Evolutionary conservation across 495 filamentous ascomycete genomes (phyloP).

Genomic region (Daldinia concentrica): DNA sequence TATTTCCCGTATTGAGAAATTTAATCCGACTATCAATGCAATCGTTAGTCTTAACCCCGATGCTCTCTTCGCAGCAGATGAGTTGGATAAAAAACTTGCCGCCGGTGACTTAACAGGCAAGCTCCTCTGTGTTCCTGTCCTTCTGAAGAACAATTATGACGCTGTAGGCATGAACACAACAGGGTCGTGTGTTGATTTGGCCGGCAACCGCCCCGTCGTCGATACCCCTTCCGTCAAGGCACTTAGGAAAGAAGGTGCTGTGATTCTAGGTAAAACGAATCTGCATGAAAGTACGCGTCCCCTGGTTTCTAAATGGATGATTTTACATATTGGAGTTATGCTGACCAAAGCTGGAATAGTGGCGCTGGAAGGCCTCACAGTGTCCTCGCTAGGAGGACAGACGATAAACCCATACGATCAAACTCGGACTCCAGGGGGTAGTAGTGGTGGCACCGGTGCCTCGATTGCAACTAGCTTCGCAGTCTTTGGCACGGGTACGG

Average conservation of each 20-base stretch:
- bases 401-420: constrained; percentile 70
- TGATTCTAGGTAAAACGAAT: constrained; percentile 74
- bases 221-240: constrained; percentile 63
- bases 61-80: constrained; percentile 58
- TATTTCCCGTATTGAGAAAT: constrained; percentile 62
- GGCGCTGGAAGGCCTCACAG: constrained; percentile 68
- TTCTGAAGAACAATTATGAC: constrained; percentile 73
- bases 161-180: constrained; percentile 64
- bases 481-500: constrained; percentile 66
- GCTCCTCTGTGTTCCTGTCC: constrained; percentile 66
- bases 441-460: constrained; percentile 69
- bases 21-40: constrained; percentile 66
- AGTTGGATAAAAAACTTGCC: constrained; percentile 56
- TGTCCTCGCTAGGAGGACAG: constrained; percentile 69
- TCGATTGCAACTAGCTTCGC: constrained; percentile 68
- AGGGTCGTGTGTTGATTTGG: constrained; percentile 60
- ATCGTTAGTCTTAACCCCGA: constrained; percentile 63
- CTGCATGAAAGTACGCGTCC: constrained; percentile 60
- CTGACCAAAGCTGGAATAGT: constrained; percentile 44
- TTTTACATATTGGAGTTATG: not conserved
- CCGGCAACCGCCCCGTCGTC: constrained; percentile 50
- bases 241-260: constrained; percentile 63
- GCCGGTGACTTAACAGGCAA: constrained; percentile 56
- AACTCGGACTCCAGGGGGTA: constrained; percentile 69
- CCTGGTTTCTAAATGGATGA: too few species aligned